These are phyloP conservation scores for Penicillium diatomitis DNA, from an alignment of 495 filamentous ascomycete species.

Conservation along the genomic window DNA sequence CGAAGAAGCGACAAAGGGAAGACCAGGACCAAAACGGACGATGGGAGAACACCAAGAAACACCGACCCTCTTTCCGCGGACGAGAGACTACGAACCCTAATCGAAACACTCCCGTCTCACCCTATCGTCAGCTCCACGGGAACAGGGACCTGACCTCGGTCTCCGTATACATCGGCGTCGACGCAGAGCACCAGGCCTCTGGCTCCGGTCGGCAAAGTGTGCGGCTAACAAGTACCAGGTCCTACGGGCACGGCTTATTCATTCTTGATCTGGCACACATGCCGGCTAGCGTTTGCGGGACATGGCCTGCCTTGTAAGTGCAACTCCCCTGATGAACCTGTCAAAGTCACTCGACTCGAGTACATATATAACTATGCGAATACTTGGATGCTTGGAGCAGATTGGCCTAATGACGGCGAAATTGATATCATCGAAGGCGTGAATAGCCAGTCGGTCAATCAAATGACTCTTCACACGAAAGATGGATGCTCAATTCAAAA, in stretches of 20 bases:
- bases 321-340: too few species aligned
- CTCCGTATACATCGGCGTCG: conserved; percentile 39
- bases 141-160: too few species aligned
- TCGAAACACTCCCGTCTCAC: too few species aligned
- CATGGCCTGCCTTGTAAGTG: conserved; percentile 53
- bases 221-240: conserved; percentile 42
- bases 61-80: too few species aligned
- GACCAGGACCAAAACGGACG: too few species aligned
- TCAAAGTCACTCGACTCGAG: background rate
- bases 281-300: conserved; percentile 44
- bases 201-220: conserved; percentile 51
- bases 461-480: conserved; percentile 59
- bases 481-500: conserved; percentile 46
- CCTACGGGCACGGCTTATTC: conserved; percentile 48
- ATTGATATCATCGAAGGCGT: conserved; percentile 70
- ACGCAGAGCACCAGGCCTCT: conserved; percentile 20
- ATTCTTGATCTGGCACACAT: conserved; percentile 52
- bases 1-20: too few species aligned
- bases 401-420: too few species aligned
- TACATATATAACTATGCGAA: conserved; percentile 1
- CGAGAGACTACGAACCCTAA: too few species aligned
- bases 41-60: too few species aligned
- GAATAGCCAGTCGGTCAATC: conserved; percentile 45
- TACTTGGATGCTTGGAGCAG: conserved; percentile 43
- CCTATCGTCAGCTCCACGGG: too few species aligned